Evolutionary conservation across 345 rosid genomes (phyloP), one percentile per base, ranked within the genome.

Genomic region (Mercurialis annua): DNA sequence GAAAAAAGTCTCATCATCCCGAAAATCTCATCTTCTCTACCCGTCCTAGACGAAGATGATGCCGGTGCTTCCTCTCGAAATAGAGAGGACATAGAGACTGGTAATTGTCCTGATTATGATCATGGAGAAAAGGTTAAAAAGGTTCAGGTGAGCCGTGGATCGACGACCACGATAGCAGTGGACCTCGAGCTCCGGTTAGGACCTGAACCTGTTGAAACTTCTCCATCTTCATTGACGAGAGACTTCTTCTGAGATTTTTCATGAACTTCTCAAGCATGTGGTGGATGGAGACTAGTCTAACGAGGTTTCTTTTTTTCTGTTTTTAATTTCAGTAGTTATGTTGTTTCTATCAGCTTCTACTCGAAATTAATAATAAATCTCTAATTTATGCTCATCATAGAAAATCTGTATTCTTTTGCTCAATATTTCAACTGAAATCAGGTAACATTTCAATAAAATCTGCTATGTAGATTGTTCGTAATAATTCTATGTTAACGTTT

Each of bases 181-280:
- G 76, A 72, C 36, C 71, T 72, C 2, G 76, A 66, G 60, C 76
- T 72, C 59, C 66, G 76, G 12, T 52, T 72, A 59, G 76, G 76
- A 6, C 65, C 76, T 29, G 71, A 66, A 11, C 73, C 66, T 10
- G 38, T 59, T 51, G 59, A 59, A 59, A 36, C 44, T 29, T 44
- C 64, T 29, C 1, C 67, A 2, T 20, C 31, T n/a, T 44, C 64
- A 30, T 5, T 47, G 17, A 54, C 33, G 8, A 62, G 50, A 46
- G 50, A 55, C 9, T 71, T 59, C 71, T 54, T 33, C 18, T 33
- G 26, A 47, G 29, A 23, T n/a, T 60, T 10, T 15, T 30, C n/a
- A 10, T 29, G n/a, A 59, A 59, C 38, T n/a, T n/a, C n/a, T n/a
- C n/a, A n/a, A n/a, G 3, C 30, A 23, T 10, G 10, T 56, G 40